phyloP scores from a whole-genome alignment of 2,329 filamentous ascomycete species.

The Botrytis aclada region DNA sequence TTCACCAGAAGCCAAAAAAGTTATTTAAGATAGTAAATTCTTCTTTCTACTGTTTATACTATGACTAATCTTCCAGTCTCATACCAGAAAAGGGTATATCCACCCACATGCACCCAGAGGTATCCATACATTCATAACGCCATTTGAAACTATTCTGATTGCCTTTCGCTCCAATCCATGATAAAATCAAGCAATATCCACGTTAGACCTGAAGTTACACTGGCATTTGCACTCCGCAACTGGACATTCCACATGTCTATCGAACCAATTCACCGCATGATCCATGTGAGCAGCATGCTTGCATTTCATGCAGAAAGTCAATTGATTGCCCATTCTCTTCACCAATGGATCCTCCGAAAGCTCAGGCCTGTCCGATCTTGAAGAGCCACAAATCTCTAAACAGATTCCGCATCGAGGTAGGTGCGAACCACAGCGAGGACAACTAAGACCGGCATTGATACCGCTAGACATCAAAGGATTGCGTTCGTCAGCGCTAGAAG shows the following conservation, averaged over 20 bases:
- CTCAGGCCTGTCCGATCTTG: slow-evolving; percentile 57
- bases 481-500: slow-evolving; percentile 33
- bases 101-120: slow-evolving; percentile 2
- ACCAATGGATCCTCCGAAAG: slow-evolving; percentile 46
- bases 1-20: neutral
- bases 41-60: neutral
- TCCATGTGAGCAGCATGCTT: slow-evolving; percentile 67
- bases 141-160: neutral
- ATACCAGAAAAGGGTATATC: slow-evolving; percentile 7
- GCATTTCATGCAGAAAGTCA: slow-evolving; percentile 67
- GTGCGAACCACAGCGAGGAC: slow-evolving; percentile 64
- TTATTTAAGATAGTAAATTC: neutral
- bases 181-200: slow-evolving; percentile 3
- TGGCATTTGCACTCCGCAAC: slow-evolving; percentile 66
- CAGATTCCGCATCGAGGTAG: slow-evolving; percentile 67
- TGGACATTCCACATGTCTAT: slow-evolving; percentile 61
- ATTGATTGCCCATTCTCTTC: slow-evolving; percentile 54
- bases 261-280: slow-evolving; percentile 65
- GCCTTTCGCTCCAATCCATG: neutral
- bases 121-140: neutral
- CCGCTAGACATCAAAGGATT: slow-evolving; percentile 58
- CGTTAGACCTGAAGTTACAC: slow-evolving; percentile 41
- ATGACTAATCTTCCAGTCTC: neutral
- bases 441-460: slow-evolving; percentile 60
- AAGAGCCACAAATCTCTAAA: slow-evolving; percentile 62